These are phyloP conservation scores for Rostrohypoxylon terebratum DNA, from an alignment of 495 filamentous ascomycete genomes.

Conservation along the genomic window DNA sequence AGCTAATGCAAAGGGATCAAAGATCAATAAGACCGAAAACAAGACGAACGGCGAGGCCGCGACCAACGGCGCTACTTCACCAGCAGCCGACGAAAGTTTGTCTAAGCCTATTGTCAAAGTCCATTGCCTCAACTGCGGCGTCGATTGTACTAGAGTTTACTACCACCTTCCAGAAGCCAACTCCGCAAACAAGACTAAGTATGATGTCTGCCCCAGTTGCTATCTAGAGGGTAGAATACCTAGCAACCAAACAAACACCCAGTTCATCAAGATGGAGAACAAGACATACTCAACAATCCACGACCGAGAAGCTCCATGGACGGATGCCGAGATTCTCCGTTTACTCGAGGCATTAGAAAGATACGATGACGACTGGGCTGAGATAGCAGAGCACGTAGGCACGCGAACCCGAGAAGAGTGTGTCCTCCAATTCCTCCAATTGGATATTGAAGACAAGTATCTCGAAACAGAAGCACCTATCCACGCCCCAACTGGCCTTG, in stretches of 20 bases:
- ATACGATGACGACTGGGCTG: constrained; percentile 94
- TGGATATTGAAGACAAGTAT: constrained; percentile 92
- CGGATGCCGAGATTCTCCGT: constrained; percentile 84
- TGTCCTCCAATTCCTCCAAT: constrained; percentile 91
- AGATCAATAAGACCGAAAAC: constrained; percentile 65
- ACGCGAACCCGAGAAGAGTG: constrained; percentile 95
- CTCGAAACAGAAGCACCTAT: constrained; percentile 77
- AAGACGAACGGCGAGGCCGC: constrained; percentile 79
- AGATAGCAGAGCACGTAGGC: constrained; percentile 89
- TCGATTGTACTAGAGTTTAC: constrained; percentile 91
- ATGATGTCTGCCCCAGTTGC: constrained; percentile 90
- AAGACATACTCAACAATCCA: constrained; percentile 76
- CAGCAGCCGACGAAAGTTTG: constrained; percentile 62
- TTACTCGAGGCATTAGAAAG: constrained; percentile 90
- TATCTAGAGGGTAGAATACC: constrained; percentile 85
- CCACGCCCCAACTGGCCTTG: constrained; percentile 67
- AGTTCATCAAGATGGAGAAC: constrained; percentile 91
- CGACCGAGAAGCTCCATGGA: constrained; percentile 88
- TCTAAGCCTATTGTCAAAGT: constrained; percentile 69
- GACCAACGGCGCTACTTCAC: constrained; percentile 65
- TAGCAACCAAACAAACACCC: constrained; percentile 72
- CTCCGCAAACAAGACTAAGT: constrained; percentile 71
- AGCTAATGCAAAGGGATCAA: constrained; percentile 85
- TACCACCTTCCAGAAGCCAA: constrained; percentile 83
- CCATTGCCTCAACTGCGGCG: constrained; percentile 89